phyloP scores from a whole-genome alignment of 139 green algal genomes.

The Volvox reticuliferus region DNA sequence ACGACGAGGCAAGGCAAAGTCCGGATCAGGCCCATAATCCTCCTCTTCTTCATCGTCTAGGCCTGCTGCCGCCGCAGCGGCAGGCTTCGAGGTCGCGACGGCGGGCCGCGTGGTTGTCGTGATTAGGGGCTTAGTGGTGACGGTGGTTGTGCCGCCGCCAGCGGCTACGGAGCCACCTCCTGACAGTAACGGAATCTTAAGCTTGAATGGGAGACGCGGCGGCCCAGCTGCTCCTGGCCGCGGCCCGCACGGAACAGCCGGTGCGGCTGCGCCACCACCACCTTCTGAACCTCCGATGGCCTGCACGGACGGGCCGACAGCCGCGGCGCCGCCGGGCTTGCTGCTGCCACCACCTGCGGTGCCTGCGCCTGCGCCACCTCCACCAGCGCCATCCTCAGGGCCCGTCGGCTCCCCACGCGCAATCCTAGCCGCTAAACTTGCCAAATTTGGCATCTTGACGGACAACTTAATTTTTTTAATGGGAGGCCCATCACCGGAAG shows the following conservation, averaged over 20 bases:
- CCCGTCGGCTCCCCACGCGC: conserved; percentile 12
- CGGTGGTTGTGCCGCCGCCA: not conserved
- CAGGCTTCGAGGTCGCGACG: not conserved
- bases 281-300: not conserved
- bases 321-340: not conserved
- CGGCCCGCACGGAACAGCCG: not conserved
- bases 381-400: not conserved
- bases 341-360: not conserved
- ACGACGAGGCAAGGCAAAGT: conserved; percentile 6
- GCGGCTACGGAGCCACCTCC: not conserved
- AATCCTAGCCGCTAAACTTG: conserved; percentile 23
- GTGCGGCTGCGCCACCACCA: not conserved
- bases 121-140: not conserved
- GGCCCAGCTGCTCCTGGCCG: not conserved
- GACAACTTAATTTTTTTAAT: conserved; percentile 41
- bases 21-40: conserved; percentile 43
- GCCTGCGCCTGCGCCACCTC: not conserved
- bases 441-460: conserved; percentile 37
- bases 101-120: conserved; percentile 7
- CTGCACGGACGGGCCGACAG: not conserved
- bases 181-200: not conserved
- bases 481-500: not conserved
- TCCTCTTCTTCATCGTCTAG: not conserved
- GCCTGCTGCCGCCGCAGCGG: not conserved
- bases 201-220: conserved; percentile 11